Percentiles rank a stretch among this genome's conserved stretches.
Conservation (phyloP, 108 stramenopile genomes). For the Nitzschia sp. region DNA sequence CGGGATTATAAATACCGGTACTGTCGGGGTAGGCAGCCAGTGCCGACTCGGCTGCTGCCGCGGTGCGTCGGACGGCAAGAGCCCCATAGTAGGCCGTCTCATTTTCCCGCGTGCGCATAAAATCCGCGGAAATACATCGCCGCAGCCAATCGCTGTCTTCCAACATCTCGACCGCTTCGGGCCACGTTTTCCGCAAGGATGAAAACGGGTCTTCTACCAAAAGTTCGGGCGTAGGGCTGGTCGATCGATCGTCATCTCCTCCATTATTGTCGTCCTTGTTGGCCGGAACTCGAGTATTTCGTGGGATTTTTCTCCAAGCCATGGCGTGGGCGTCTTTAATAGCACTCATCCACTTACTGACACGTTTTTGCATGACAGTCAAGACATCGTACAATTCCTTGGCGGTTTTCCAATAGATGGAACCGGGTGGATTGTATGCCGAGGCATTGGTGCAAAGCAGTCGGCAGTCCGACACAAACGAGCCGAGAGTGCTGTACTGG, state of each 20-base stretch:
- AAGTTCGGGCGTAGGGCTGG: background rate
- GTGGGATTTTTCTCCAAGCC: conserved; percentile 10
- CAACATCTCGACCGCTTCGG: conserved; percentile 75
- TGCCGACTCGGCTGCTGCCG: conserved; percentile 65
- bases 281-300: background rate
- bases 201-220: conserved; percentile 50
- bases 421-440: conserved; percentile 73
- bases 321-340: conserved; percentile 71
- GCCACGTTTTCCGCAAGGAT: conserved; percentile 67
- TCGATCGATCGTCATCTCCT: conserved; percentile 23
- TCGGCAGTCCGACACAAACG: conserved; percentile 64
- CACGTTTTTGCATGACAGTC: conserved; percentile 62
- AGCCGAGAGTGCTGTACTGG: conserved; percentile 66
- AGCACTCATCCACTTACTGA: conserved; percentile 66
- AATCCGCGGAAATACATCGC: conserved; percentile 53
- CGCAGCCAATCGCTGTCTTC: conserved; percentile 63
- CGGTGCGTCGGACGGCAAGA: conserved; percentile 67
- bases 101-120: conserved; percentile 80
- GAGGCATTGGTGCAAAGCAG: conserved; percentile 75
- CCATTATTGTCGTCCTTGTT: background rate
- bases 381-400: conserved; percentile 64
- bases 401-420: conserved; percentile 74
- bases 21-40: conserved; percentile 45
- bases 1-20: conserved; percentile 44
- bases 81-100: conserved; percentile 83